A percentile compares a stretch with the other conserved stretches of the same genome.
Evolutionary conservation across 164 flowering plant species (phyloP).

Genomic region (Akebia trifoliata): DNA sequence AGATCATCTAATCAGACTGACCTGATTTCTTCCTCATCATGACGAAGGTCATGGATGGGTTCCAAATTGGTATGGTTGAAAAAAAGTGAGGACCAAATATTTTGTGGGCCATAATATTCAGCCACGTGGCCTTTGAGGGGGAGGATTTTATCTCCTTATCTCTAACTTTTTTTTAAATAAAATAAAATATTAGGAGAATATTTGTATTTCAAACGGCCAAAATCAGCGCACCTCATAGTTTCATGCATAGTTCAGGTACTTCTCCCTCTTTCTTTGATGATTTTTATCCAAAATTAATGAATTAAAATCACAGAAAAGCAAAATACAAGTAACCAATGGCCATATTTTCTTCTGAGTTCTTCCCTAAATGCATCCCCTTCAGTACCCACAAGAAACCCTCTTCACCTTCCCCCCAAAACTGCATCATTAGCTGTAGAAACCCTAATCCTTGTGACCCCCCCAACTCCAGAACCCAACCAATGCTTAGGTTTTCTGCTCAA

Average conservation of each 20-base stretch:
- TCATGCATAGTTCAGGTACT: neutral
- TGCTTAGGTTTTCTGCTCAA: constrained; percentile 27
- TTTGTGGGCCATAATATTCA: too few relatives aligned
- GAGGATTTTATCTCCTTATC: too few relatives aligned
- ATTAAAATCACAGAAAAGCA: neutral
- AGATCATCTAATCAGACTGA: too few relatives aligned
- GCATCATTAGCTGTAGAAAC: constrained; percentile 22
- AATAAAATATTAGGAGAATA: too few relatives aligned
- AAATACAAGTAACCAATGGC: constrained; percentile 21
- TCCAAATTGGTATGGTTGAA: too few relatives aligned
- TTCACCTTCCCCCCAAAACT: constrained; percentile 19
- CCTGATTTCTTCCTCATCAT: too few relatives aligned
- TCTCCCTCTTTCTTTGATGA: constrained; percentile 1
- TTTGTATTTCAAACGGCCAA: too few relatives aligned
- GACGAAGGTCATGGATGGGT: too few relatives aligned
- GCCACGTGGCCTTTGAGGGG: too few relatives aligned
- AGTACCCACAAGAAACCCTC: constrained; percentile 24
- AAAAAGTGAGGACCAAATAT: too few relatives aligned
- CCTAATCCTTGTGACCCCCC: constrained; percentile 12
- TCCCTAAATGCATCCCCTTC: constrained; percentile 22
- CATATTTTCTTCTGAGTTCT: constrained; percentile 24
- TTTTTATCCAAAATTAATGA: neutral
- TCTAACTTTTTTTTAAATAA: too few relatives aligned
- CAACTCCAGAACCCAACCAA: constrained; percentile 17
- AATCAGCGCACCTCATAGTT: too few relatives aligned